phyloP scores from a whole-genome alignment of 2,329 filamentous ascomycete genomes.

The Colletotrichum ledebouriae region DNA sequence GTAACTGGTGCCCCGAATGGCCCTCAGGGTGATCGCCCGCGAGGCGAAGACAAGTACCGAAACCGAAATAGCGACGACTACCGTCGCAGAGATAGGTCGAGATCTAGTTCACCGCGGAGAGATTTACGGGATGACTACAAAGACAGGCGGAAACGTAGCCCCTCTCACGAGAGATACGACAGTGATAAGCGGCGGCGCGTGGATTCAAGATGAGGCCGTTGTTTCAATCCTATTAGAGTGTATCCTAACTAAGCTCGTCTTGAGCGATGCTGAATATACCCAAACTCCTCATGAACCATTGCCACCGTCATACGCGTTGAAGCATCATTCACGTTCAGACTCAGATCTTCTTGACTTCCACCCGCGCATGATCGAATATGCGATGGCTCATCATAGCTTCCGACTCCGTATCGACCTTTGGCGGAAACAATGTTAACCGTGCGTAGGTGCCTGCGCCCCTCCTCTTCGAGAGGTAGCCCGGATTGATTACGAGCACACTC shows the following conservation, averaged over 20 bases:
- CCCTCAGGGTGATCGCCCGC: conserved; percentile 46
- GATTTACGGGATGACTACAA: conserved; percentile 60
- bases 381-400: conserved; percentile 76
- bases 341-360: conserved; percentile 86
- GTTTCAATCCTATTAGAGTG: conserved; percentile 30
- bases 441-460: conserved; percentile 89
- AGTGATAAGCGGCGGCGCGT: conserved; percentile 70
- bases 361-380: conserved; percentile 84
- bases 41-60: conserved; percentile 58
- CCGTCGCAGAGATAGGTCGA: conserved; percentile 54
- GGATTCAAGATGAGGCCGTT: conserved; percentile 55
- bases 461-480: conserved; percentile 87
- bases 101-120: conserved; percentile 67
- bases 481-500: conserved; percentile 90
- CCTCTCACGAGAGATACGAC: conserved; percentile 67
- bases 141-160: conserved; percentile 69
- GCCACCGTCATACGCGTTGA: conserved; percentile 18
- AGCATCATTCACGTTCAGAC: conserved; percentile 12
- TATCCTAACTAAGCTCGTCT: conserved; percentile 26
- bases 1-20: conserved; percentile 38
- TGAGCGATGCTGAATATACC: conserved; percentile 43
- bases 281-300: conserved; percentile 35
- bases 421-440: conserved; percentile 80
- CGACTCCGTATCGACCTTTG: conserved; percentile 70
- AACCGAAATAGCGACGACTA: conserved; percentile 47